Conservation (phyloP, 1,284 basidiomycete genomes). For the Marasmius fiardii region DNA sequence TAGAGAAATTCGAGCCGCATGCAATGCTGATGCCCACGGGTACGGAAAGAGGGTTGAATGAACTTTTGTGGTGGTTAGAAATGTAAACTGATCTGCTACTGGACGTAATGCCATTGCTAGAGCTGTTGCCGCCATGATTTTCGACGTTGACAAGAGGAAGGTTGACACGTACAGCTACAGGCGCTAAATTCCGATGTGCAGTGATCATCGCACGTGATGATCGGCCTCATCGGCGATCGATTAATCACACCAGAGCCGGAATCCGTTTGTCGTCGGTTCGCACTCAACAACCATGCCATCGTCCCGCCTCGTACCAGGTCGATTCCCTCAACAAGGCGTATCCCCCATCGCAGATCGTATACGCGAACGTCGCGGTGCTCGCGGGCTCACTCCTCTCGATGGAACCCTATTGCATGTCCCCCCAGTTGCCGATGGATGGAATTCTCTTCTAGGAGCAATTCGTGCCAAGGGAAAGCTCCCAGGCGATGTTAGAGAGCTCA, state of each 20-base stretch:
- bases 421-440: slow-evolving; percentile 48
- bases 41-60: slow-evolving; percentile 35
- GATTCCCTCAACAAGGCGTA: slow-evolving; percentile 37
- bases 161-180: neutral
- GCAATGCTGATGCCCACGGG: slow-evolving; percentile 33
- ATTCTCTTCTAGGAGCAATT: slow-evolving; percentile 44
- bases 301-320: slow-evolving; percentile 38
- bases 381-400: slow-evolving; percentile 45
- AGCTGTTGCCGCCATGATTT: neutral
- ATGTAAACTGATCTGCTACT: slow-evolving; percentile 23
- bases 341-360: slow-evolving; percentile 43
- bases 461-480: slow-evolving; percentile 44
- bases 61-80: slow-evolving; percentile 24
- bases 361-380: slow-evolving; percentile 38
- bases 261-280: too few species aligned
- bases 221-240: too few species aligned
- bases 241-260: too few species aligned
- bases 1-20: slow-evolving; percentile 29
- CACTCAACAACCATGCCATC: slow-evolving; percentile 5
- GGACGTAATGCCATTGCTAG: slow-evolving; percentile 6
- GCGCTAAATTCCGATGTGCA: too few species aligned
- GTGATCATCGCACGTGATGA: too few species aligned
- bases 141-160: neutral
- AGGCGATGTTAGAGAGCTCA: slow-evolving; percentile 47
- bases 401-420: slow-evolving; percentile 46